phyloP scores from a whole-genome alignment of 495 filamentous ascomycete genomes.

The Trypethelium eluteriae region DNA sequence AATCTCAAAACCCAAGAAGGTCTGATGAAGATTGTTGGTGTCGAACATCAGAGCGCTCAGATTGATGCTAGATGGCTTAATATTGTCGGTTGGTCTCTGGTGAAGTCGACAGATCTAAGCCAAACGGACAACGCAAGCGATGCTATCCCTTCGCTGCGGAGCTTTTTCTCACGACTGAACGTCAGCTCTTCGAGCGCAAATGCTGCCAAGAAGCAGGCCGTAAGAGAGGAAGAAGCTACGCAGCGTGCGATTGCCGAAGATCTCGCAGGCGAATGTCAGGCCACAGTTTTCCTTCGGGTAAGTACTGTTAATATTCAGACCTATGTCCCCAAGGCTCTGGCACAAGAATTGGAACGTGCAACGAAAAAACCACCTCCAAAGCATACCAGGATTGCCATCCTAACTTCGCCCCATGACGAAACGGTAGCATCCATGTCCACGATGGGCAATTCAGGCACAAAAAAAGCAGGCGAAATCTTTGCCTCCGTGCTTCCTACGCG shows the following conservation, averaged over 20 bases:
- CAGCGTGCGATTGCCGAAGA: slow-evolving; percentile 58
- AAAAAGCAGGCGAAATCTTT: slow-evolving; percentile 67
- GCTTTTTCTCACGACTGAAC: slow-evolving; percentile 72
- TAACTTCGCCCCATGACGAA: slow-evolving; percentile 88
- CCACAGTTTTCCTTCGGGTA: slow-evolving; percentile 78
- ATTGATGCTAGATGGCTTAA: slow-evolving; percentile 91
- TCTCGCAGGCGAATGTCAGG: slow-evolving; percentile 55
- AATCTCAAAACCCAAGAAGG: slow-evolving; percentile 73
- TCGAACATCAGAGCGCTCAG: slow-evolving; percentile 74
- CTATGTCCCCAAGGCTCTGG: slow-evolving; percentile 56
- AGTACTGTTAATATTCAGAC: slow-evolving; percentile 76
- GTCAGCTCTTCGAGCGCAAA: slow-evolving; percentile 40
- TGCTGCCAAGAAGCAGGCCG: slow-evolving; percentile 38
- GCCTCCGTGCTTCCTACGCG: slow-evolving; percentile 82
- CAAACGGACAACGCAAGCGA: slow-evolving; percentile 14
- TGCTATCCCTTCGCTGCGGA: slow-evolving; percentile 55
- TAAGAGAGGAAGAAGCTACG: slow-evolving; percentile 43
- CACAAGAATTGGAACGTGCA: slow-evolving; percentile 83
- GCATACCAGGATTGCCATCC: slow-evolving; percentile 68
- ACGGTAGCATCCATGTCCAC: slow-evolving; percentile 45
- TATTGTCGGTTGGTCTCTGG: slow-evolving; percentile 63
- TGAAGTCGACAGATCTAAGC: not conserved
- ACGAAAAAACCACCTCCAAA: slow-evolving; percentile 96
- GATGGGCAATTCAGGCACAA: slow-evolving; percentile 46
- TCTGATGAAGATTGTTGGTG: slow-evolving; percentile 68